These are phyloP conservation scores for Penicillium vulpinum DNA, from an alignment of 2,329 filamentous ascomycete species.

Conservation along the genomic window DNA sequence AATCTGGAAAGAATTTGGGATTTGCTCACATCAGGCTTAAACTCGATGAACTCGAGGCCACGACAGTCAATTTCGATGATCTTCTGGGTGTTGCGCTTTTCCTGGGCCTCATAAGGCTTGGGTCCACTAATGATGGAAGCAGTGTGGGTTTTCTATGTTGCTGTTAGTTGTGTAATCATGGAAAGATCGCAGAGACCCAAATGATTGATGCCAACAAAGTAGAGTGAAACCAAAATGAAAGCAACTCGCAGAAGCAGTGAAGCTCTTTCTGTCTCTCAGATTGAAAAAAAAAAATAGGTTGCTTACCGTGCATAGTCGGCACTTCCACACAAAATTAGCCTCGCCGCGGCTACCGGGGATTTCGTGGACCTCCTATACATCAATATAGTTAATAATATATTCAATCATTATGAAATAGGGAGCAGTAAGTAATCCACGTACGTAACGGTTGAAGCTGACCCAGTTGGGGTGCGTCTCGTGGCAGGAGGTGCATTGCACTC, in stretches of 20 bases:
- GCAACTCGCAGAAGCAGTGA: neutral
- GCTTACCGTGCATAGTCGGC: constrained; percentile 91
- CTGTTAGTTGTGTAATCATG: constrained; percentile 5
- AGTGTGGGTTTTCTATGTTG: constrained; percentile 52
- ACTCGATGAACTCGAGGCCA: constrained; percentile 87
- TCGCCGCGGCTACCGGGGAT: constrained; percentile 91
- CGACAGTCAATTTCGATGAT: constrained; percentile 92
- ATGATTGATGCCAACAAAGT: neutral
- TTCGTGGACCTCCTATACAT: constrained; percentile 75
- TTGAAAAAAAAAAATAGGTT: neutral
- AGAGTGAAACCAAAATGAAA: neutral
- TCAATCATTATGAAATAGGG: neutral
- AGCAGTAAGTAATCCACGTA: constrained; percentile 48
- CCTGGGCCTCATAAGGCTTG: constrained; percentile 59
- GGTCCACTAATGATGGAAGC: constrained; percentile 79
- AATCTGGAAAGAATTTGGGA: neutral
- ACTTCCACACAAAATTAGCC: constrained; percentile 99
- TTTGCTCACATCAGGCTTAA: constrained; percentile 75
- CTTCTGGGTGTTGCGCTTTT: constrained; percentile 66
- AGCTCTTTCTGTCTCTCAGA: neutral
- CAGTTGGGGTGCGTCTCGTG: constrained; percentile 85
- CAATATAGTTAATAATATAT: neutral
- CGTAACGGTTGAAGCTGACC: constrained; percentile 84
- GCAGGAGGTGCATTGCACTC: constrained; percentile 97
- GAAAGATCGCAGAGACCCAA: neutral